A percentile compares a stretch with the other conserved stretches of the same genome.
Evolutionary conservation across 306 rosid genomes (phyloP).

Genomic region (Betula pendula): DNA sequence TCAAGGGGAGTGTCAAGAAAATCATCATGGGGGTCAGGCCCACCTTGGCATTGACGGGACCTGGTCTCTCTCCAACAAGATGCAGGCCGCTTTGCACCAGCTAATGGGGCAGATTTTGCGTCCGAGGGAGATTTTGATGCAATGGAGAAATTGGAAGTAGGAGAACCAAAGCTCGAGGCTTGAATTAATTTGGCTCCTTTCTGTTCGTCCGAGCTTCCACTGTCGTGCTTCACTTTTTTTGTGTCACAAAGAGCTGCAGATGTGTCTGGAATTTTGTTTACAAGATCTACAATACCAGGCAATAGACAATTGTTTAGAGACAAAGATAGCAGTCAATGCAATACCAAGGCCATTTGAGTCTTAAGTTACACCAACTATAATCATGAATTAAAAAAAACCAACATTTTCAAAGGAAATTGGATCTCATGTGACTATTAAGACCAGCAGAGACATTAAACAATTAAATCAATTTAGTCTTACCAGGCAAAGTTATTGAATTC

Average conservation of each 20-base stretch:
- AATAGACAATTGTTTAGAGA: constrained; percentile 18
- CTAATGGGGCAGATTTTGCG: constrained; percentile 40
- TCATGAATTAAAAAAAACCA: not conserved
- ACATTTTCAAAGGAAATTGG: not conserved
- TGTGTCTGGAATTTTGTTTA: constrained; percentile 38
- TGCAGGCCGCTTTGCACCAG: constrained; percentile 68
- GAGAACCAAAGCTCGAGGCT: constrained; percentile 30
- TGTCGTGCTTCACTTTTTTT: constrained; percentile 40
- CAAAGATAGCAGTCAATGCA: constrained; percentile 10
- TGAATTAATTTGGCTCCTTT: constrained; percentile 31
- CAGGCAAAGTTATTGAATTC: constrained; percentile 42
- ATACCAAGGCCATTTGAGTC: constrained; percentile 15
- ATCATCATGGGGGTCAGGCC: constrained; percentile 84
- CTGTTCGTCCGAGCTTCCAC: constrained; percentile 36
- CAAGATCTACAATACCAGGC: constrained; percentile 45
- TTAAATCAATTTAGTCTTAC: constrained; percentile 36
- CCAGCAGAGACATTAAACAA: not conserved
- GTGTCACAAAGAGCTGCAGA: constrained; percentile 32
- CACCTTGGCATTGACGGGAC: constrained; percentile 62
- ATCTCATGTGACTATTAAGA: not conserved
- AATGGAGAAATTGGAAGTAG: constrained; percentile 29
- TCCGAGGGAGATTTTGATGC: constrained; percentile 42
- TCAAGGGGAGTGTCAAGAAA: constrained; percentile 92
- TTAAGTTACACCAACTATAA: not conserved
- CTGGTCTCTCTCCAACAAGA: constrained; percentile 83